These are phyloP conservation scores for Perkinsus marinus DNA, from an alignment of 169 alveolate species.

Conservation along the genomic window DNA sequence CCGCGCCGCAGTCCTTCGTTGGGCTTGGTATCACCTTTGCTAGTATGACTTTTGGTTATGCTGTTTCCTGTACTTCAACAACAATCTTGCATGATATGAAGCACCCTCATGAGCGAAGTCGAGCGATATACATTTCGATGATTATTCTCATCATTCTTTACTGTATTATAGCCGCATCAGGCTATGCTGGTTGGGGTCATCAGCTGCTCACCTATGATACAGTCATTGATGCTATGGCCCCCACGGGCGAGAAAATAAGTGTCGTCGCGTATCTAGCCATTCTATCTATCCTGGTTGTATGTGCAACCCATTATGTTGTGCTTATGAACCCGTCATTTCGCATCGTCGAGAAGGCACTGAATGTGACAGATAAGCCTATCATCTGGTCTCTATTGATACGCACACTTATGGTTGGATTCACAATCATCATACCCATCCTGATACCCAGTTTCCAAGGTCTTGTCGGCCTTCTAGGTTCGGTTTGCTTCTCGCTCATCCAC, in stretches of 20 bases:
- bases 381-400: neutral
- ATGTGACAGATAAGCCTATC: neutral
- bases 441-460: neutral
- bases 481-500: neutral
- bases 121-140: neutral
- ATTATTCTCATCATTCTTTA: neutral
- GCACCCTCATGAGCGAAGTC: neutral
- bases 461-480: neutral
- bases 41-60: neutral
- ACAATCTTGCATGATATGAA: neutral
- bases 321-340: neutral
- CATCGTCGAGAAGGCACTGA: neutral
- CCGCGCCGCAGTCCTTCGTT: neutral
- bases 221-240: neutral
- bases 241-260: neutral
- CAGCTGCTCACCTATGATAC: neutral
- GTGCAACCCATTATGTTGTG: neutral
- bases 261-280: neutral
- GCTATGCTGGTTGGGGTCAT: neutral
- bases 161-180: neutral
- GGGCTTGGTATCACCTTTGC: neutral
- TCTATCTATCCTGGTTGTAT: neutral
- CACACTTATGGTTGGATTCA: neutral
- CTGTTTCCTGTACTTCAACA: neutral
- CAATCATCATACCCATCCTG: neutral